Conservation (phyloP, 306 rosid species). For the Myrica gale region DNA sequence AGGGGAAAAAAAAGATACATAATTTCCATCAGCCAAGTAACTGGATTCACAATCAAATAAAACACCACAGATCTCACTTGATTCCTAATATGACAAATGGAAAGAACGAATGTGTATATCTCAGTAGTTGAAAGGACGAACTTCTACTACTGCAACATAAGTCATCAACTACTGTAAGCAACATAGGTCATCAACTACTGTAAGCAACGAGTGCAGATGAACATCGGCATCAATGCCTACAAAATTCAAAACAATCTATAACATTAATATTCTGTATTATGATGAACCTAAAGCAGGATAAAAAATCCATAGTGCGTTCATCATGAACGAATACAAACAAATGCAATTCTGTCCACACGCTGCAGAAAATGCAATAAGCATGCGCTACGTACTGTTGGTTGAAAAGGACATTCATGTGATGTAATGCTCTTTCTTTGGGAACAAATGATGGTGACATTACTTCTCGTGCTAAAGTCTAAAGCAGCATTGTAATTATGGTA, state of each 20-base stretch:
- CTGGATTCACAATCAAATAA: too few species aligned
- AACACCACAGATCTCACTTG: too few species aligned
- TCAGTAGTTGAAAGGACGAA: too few species aligned
- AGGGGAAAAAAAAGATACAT: too few species aligned
- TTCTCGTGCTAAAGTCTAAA: conserved; percentile 59
- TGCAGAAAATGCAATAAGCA: conserved; percentile 30
- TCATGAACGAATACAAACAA: conserved; percentile 39
- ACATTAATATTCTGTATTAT: background rate
- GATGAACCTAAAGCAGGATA: background rate
- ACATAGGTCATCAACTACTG: background rate
- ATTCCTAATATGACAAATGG: too few species aligned
- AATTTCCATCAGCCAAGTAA: too few species aligned
- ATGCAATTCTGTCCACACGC: conserved; percentile 27
- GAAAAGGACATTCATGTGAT: conserved; percentile 46
- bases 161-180: too few species aligned
- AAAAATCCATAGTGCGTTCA: conserved; percentile 14
- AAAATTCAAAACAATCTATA: background rate
- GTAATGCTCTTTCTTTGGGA: conserved; percentile 15
- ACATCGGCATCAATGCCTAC: background rate
- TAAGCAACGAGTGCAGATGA: background rate
- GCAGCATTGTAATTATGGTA: conserved; percentile 34
- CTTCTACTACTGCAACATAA: background rate
- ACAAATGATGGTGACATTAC: conserved; percentile 67
- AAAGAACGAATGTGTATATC: too few species aligned
- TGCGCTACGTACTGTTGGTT: conserved; percentile 21